phyloP scores from a whole-genome alignment of 169 alveolate genomes.

The Cytauxzoon felis region DNA sequence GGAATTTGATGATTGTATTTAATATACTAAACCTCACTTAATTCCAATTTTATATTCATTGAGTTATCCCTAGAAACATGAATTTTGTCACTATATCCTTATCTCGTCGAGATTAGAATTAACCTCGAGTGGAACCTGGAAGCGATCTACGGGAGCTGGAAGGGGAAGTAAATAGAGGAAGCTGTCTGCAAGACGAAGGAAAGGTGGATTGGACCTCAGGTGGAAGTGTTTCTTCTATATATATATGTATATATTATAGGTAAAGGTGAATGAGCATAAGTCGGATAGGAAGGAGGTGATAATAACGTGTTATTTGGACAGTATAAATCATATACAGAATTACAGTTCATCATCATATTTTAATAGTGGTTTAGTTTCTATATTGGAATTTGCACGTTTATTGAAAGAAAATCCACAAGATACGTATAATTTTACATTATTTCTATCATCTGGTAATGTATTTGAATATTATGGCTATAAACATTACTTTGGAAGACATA shows the following conservation, averaged over 20 bases:
- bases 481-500: conserved; percentile 4
- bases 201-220: background rate
- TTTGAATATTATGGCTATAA: conserved; percentile 38
- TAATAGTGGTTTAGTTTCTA: conserved; percentile 33
- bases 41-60: too few relatives aligned
- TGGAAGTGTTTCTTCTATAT: background rate
- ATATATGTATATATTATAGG: background rate
- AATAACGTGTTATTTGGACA: conserved; percentile 16
- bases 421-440: conserved; percentile 14
- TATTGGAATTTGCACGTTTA: conserved; percentile 30
- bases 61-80: too few relatives aligned
- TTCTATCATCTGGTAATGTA: conserved; percentile 32
- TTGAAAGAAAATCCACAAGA: conserved; percentile 7
- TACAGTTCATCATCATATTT: conserved; percentile 23
- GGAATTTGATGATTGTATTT: too few relatives aligned
- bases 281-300: conserved; percentile 5
- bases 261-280: background rate
- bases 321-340: conserved; percentile 37
- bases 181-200: too few relatives aligned
- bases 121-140: too few relatives aligned
- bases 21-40: too few relatives aligned
- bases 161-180: too few relatives aligned
- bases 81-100: too few relatives aligned
- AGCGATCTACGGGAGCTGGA: too few relatives aligned
- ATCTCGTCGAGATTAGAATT: too few relatives aligned